Evolutionary conservation across 371 early-diverging fungal genomes (phyloP).

Genomic region (Mortierella sp.): DNA sequence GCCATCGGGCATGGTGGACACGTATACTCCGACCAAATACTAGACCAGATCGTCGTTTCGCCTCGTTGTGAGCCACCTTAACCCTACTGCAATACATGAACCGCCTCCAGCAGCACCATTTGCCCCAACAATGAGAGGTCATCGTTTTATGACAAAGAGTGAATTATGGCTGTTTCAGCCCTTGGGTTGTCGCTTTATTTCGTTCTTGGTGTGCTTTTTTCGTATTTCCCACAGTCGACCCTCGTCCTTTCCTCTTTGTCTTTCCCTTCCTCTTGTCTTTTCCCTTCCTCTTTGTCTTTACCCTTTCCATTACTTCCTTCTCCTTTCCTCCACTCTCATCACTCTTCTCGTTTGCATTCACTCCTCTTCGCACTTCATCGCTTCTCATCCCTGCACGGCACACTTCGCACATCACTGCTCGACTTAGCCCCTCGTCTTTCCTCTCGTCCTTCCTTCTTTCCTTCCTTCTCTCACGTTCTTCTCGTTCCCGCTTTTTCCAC

Average conservation of each 20-base stretch:
- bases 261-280: not conserved
- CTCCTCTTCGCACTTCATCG: not conserved
- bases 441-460: not conserved
- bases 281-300: not conserved
- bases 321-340: not conserved
- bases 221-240: not conserved
- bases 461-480: not conserved
- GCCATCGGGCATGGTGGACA: not conserved
- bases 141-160: not conserved
- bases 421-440: not conserved
- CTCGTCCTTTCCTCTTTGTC: no score
- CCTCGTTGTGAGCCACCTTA: not conserved
- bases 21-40: not conserved
- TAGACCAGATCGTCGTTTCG: conserved; percentile 7
- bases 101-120: not conserved
- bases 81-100: not conserved
- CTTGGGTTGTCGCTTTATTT: not conserved
- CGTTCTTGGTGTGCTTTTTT: not conserved
- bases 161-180: not conserved
- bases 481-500: not conserved
- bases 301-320: not conserved
- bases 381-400: no score
- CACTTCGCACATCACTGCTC: not conserved
- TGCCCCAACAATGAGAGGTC: not conserved
- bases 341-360: not conserved